Conservation (phyloP, 768 basidiomycete species). For the Mycena leptocephala region DNA sequence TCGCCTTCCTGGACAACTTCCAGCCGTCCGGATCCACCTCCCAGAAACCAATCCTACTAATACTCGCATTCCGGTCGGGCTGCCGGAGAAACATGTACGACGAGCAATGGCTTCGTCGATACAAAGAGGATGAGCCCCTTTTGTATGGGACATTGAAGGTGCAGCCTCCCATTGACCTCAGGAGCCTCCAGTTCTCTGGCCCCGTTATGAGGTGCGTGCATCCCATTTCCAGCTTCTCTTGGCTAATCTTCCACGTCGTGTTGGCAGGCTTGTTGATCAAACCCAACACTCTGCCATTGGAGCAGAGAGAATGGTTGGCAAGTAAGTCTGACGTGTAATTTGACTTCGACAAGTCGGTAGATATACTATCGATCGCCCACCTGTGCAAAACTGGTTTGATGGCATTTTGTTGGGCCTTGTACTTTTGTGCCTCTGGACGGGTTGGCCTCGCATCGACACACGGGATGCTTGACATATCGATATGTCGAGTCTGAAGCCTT, state of each 20-base stretch:
- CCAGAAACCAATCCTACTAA: neutral
- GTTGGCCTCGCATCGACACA: too few relatives aligned
- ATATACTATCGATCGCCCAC: too few relatives aligned
- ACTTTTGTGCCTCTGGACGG: too few relatives aligned
- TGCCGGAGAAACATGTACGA: conserved; percentile 23
- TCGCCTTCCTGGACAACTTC: conserved; percentile 11
- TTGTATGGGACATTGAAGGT: conserved; percentile 10
- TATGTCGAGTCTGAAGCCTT: too few relatives aligned
- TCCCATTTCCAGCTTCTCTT: neutral
- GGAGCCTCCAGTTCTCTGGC: neutral
- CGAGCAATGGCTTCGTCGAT: conserved; percentile 18
- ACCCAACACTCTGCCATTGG: neutral
- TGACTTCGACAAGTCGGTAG: too few relatives aligned
- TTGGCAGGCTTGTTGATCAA: neutral
- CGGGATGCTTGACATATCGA: too few relatives aligned
- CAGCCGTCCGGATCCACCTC: conserved; percentile 14
- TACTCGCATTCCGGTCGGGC: neutral
- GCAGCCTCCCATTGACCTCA: neutral
- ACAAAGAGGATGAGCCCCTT: conserved; percentile 8
- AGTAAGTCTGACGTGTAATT: too few relatives aligned
- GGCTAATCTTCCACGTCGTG: neutral
- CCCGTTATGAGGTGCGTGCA: neutral
- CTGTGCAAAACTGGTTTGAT: too few relatives aligned
- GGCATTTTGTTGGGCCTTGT: too few relatives aligned
- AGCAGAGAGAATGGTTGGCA: neutral